phyloP scores from a whole-genome alignment of 2,329 filamentous ascomycete genomes.

The Colletotrichum sp. region DNA sequence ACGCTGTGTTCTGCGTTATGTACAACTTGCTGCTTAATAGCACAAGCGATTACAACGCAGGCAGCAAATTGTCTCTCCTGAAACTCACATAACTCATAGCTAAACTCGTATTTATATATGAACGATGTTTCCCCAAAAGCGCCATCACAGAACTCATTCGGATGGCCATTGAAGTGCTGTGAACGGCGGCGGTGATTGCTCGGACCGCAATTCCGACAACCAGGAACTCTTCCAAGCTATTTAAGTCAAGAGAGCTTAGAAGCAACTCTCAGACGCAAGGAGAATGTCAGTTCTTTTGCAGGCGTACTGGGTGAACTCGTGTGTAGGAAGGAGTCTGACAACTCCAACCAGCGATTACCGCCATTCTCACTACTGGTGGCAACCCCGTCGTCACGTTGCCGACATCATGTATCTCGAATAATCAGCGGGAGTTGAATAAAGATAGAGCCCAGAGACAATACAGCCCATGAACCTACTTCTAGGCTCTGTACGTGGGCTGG shows the following conservation, averaged over 20 bases:
- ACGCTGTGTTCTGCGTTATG: background rate
- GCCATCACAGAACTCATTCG: too few species aligned
- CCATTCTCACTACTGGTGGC: background rate
- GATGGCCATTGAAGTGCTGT: too few species aligned
- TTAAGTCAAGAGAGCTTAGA: background rate
- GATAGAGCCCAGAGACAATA: background rate
- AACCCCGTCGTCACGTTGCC: too few species aligned
- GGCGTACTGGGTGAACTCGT: background rate
- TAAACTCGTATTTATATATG: background rate
- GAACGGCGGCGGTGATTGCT: too few species aligned
- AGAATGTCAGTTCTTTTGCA: too few species aligned
- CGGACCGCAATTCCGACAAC: too few species aligned
- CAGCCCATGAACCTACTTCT: background rate
- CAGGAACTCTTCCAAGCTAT: too few species aligned
- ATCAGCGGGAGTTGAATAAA: background rate
- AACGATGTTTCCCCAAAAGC: too few species aligned
- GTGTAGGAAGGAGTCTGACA: background rate
- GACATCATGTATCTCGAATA: background rate
- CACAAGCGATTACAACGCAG: fast-evolving
- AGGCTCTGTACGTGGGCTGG: background rate
- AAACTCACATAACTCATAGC: background rate
- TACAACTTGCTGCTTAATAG: background rate
- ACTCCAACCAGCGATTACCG: background rate
- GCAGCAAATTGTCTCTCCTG: background rate
- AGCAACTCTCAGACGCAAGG: background rate